Conservation (phyloP, 2,329 filamentous ascomycete genomes). For the Neopestalotiopsis rosae region DNA sequence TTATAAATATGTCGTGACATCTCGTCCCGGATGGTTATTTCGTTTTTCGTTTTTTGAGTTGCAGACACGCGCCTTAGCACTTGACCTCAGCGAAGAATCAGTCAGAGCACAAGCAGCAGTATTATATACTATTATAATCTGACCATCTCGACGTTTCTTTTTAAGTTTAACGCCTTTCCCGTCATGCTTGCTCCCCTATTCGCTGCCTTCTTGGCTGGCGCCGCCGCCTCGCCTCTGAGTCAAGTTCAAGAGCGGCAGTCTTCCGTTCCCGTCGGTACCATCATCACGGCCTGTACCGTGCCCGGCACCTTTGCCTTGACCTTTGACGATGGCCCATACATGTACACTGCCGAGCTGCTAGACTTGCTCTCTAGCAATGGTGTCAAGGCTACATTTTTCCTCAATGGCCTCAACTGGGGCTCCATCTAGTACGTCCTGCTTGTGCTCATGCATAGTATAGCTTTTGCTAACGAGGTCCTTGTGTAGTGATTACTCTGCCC, state of each 20-base stretch:
- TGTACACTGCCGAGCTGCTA: constrained; percentile 26
- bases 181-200: constrained; percentile 10
- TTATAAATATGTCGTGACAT: background rate
- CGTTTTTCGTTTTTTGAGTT: background rate
- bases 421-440: constrained; percentile 36
- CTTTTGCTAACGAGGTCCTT: background rate
- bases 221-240: constrained; percentile 9
- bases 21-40: background rate
- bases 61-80: background rate
- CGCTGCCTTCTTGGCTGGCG: constrained; percentile 11
- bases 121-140: background rate
- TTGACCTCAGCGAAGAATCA: background rate
- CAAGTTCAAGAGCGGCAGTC: constrained; percentile 16
- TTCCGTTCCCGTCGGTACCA: constrained; percentile 17
- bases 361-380: constrained; percentile 23
- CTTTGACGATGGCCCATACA: constrained; percentile 33
- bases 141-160: background rate
- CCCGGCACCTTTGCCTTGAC: constrained; percentile 29
- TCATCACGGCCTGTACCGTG: constrained; percentile 23
- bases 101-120: background rate
- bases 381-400: constrained; percentile 31
- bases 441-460: background rate
- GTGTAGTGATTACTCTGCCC: constrained; percentile 27
- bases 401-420: constrained; percentile 48
- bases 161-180: constrained; percentile 9